Evolutionary conservation across 2,329 filamentous ascomycete genomes (phyloP).

Genomic region (Coniochaeta prunicola): DNA sequence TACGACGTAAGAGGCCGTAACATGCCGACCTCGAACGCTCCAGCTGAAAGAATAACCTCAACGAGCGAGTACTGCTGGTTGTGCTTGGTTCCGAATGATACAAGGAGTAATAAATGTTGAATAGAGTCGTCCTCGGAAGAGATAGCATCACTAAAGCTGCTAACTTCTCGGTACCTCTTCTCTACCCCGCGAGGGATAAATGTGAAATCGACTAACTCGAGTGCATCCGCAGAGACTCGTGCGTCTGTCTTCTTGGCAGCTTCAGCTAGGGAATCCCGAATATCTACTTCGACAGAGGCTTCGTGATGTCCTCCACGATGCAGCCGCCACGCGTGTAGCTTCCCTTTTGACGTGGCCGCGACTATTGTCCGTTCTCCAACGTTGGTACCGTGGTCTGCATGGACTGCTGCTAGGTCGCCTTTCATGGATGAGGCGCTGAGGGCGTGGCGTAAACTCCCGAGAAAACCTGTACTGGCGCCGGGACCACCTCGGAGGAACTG

Average conservation of each 20-base stretch:
- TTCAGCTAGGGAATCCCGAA: slow-evolving; percentile 54
- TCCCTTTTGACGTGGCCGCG: slow-evolving; percentile 68
- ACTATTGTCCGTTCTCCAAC: slow-evolving; percentile 82
- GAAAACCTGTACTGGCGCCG: slow-evolving; percentile 56
- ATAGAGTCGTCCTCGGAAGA: slow-evolving; percentile 41
- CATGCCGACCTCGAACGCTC: slow-evolving; percentile 50
- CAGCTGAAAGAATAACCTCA: slow-evolving; percentile 57
- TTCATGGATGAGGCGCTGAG: slow-evolving; percentile 63
- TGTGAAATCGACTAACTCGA: slow-evolving; percentile 75
- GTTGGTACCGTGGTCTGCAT: slow-evolving; percentile 61
- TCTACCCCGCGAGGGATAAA: slow-evolving; percentile 52
- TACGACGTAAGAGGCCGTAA: slow-evolving; percentile 63
- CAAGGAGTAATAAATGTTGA: slow-evolving; percentile 55
- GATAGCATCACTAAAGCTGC: slow-evolving; percentile 42
- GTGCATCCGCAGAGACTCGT: slow-evolving; percentile 46
- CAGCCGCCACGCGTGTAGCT: slow-evolving; percentile 79
- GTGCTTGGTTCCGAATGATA: slow-evolving; percentile 45
- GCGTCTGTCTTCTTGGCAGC: slow-evolving; percentile 52
- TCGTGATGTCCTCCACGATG: slow-evolving; percentile 81
- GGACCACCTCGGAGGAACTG: slow-evolving; percentile 64
- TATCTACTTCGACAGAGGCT: slow-evolving; percentile 64
- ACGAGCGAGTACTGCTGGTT: slow-evolving; percentile 64
- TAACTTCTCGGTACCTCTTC: slow-evolving; percentile 40
- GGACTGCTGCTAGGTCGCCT: slow-evolving; percentile 74
- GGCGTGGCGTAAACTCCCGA: slow-evolving; percentile 73